phyloP scores from a whole-genome alignment of 148 eudicot genomes.

The Cornus kousa region DNA sequence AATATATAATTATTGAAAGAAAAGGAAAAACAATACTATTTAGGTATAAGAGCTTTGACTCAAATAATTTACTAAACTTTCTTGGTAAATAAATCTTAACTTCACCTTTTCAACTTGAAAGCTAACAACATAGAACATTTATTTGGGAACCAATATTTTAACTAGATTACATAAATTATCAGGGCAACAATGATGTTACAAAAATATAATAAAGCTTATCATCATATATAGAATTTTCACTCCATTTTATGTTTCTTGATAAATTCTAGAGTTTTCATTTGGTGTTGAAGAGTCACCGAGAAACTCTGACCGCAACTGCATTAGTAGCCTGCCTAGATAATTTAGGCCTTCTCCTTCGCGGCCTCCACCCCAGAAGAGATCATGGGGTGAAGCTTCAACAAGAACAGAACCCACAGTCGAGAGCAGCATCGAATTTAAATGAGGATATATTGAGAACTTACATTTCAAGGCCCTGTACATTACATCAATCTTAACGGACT shows the following conservation, averaged over 20 bases:
- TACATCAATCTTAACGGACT: conserved; percentile 58
- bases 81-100: too few relatives aligned
- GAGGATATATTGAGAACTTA: conserved; percentile 82
- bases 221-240: neutral
- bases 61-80: too few relatives aligned
- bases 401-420: conserved; percentile 74
- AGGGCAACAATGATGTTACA: conserved; percentile 11
- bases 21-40: too few relatives aligned
- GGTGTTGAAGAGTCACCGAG: conserved; percentile 46
- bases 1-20: too few relatives aligned
- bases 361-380: conserved; percentile 98
- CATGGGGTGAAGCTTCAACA: conserved; percentile 95
- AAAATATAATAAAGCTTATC: neutral
- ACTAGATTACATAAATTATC: neutral
- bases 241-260: neutral
- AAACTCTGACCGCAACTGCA: conserved; percentile 90
- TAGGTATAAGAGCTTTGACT: too few relatives aligned
- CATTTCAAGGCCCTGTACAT: conserved; percentile 88
- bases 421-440: conserved; percentile 70
- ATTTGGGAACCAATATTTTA: neutral
- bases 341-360: conserved; percentile 99
- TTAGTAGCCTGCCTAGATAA: conserved; percentile 85
- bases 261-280: conserved; percentile 15
- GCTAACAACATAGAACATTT: too few relatives aligned
- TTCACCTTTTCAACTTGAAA: too few relatives aligned